A percentile compares a stretch with the other conserved stretches of the same genome.
These are phyloP conservation scores for Taxawa tesnikishii DNA, from an alignment of 2,329 filamentous ascomycete species.

Conservation along the genomic window DNA sequence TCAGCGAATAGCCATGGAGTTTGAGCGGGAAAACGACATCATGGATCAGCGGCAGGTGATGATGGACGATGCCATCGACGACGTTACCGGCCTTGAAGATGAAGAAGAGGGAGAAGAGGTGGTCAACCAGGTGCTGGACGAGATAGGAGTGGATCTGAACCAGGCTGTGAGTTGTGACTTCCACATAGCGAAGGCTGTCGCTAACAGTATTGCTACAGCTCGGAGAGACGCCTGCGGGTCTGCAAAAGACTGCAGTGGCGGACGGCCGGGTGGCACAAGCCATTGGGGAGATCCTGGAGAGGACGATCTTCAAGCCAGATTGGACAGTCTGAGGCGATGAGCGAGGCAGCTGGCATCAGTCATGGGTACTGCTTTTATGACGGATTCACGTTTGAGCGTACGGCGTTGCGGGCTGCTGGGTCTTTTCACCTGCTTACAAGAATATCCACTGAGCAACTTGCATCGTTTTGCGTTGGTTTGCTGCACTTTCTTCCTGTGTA, in stretches of 20 bases:
- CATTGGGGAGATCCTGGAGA: constrained; percentile 62
- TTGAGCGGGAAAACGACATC: constrained; percentile 96
- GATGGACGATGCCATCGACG: constrained; percentile 98
- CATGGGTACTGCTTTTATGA: not conserved
- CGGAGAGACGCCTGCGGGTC: constrained; percentile 76
- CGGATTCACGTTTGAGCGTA: not conserved
- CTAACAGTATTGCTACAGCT: constrained; percentile 44
- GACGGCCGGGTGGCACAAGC: constrained; percentile 79
- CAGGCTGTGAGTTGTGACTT: constrained; percentile 57
- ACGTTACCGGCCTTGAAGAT: constrained; percentile 80
- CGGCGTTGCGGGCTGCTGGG: not conserved
- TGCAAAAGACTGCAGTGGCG: constrained; percentile 60
- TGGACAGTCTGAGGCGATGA: constrained; percentile 59
- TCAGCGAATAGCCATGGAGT: constrained; percentile 96
- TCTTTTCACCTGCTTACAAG: not conserved
- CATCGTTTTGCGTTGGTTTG: no score
- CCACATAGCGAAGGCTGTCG: not conserved
- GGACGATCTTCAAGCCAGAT: constrained; percentile 83
- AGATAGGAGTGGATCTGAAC: constrained; percentile 88
- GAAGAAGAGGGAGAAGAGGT: constrained; percentile 96
- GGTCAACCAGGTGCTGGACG: constrained; percentile 89
- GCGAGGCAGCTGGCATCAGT: constrained; percentile 1
- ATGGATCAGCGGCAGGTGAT: constrained; percentile 99
- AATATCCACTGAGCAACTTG: not conserved
- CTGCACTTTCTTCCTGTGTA: no score